These are phyloP conservation scores for Ogataea paradorogensis DNA, from an alignment of 805 yeast genomes.

Conservation along the genomic window DNA sequence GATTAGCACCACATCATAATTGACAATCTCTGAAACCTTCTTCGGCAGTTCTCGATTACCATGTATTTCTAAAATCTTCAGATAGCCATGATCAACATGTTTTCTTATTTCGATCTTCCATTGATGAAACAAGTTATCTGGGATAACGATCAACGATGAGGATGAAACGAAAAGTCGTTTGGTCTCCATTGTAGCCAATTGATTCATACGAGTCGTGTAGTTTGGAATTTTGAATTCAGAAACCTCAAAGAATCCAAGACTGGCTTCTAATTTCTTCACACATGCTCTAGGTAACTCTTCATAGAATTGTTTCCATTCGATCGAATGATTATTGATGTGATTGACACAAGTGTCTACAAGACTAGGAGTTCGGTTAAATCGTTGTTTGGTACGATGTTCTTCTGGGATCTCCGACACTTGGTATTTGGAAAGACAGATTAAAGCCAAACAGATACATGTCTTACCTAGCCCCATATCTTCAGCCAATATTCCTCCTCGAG, in stretches of 20 bases:
- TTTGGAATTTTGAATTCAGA: slow-evolving; percentile 12
- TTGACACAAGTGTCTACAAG: slow-evolving; percentile 42
- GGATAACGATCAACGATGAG: slow-evolving; percentile 59
- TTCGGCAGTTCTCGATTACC: slow-evolving; percentile 25
- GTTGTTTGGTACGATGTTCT: slow-evolving; percentile 10
- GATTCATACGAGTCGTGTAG: slow-evolving; percentile 18
- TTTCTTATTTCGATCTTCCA: slow-evolving; percentile 60
- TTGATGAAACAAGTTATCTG: slow-evolving; percentile 64
- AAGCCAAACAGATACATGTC: slow-evolving; percentile 56
- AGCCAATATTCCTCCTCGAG: slow-evolving; percentile 62
- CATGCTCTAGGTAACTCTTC: slow-evolving; percentile 46
- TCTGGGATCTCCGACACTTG: slow-evolving; percentile 49
- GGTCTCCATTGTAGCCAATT: slow-evolving; percentile 4
- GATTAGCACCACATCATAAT: slow-evolving; percentile 53
- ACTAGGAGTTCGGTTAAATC: slow-evolving; percentile 24
- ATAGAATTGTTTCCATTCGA: slow-evolving; percentile 55
- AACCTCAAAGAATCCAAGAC: slow-evolving; percentile 46
- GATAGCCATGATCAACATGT: slow-evolving; percentile 42
- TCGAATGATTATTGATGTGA: slow-evolving; percentile 42
- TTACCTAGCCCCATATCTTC: slow-evolving; percentile 71
- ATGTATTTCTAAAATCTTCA: slow-evolving; percentile 36
- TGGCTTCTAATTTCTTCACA: slow-evolving; percentile 30
- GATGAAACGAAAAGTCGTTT: slow-evolving; percentile 43
- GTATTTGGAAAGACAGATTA: slow-evolving; percentile 52
- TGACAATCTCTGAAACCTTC: slow-evolving; percentile 34